These are phyloP conservation scores for Aureobasidium sp. DNA, from an alignment of 2,329 filamentous ascomycete species.

Conservation along the genomic window DNA sequence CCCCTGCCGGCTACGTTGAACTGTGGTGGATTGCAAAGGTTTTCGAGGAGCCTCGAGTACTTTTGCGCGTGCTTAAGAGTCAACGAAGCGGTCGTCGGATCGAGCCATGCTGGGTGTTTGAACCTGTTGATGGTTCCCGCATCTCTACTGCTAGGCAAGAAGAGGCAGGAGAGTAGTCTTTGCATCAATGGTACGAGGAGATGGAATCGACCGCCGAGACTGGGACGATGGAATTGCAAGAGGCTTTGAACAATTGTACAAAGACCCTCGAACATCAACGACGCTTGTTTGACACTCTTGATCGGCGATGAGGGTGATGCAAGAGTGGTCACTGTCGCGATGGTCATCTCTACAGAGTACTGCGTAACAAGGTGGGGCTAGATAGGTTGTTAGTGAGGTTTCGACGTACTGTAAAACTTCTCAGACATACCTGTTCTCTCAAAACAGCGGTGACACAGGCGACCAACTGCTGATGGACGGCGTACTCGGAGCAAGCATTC, in stretches of 20 bases:
- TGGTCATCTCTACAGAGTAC: conserved; percentile 35
- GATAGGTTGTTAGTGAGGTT: conserved; percentile 11
- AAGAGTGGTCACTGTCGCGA: conserved; percentile 32
- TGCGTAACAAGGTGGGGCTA: conserved; percentile 37
- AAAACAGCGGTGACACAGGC: conserved; percentile 13
- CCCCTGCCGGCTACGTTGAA: conserved; percentile 44
- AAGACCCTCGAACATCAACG: conserved; percentile 46
- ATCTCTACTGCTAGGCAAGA: conserved; percentile 35
- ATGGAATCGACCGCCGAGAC: conserved; percentile 55
- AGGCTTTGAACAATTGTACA: conserved; percentile 48
- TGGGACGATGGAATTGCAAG: conserved; percentile 51
- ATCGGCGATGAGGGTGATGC: conserved; percentile 27
- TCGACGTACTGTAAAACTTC: background rate
- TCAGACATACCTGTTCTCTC: conserved; percentile 18
- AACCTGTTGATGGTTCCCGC: conserved; percentile 19
- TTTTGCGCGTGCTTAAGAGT: conserved; percentile 40
- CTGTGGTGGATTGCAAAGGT: conserved; percentile 55
- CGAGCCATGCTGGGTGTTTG: conserved; percentile 30
- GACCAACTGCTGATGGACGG: conserved; percentile 10
- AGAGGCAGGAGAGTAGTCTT: conserved; percentile 49
- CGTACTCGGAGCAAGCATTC: conserved; percentile 1
- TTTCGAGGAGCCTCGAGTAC: conserved; percentile 51
- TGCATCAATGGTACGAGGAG: conserved; percentile 51
- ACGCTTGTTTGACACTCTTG: conserved; percentile 24
- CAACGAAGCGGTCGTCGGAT: conserved; percentile 23